Conservation (phyloP, 805 yeast species). For the Clavispora fructus region DNA sequence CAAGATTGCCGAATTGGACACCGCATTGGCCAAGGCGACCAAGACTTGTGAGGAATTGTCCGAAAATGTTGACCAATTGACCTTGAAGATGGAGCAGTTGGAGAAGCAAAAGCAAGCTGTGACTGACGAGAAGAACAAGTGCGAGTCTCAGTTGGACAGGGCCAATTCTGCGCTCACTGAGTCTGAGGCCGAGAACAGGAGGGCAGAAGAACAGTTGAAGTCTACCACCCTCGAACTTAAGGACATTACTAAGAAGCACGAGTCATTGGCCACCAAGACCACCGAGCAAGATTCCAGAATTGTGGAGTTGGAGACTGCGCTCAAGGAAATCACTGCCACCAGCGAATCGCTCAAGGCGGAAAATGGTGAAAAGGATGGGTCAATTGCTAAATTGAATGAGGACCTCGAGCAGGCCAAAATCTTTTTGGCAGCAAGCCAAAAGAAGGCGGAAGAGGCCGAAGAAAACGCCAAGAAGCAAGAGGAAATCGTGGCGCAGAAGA, state of each 20-base stretch:
- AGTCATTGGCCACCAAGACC: not conserved
- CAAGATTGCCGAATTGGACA: constrained; percentile 8
- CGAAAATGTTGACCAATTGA: not conserved
- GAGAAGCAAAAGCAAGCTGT: not conserved
- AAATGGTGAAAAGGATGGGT: not conserved
- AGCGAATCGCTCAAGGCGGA: not conserved
- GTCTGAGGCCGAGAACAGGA: constrained; percentile 2
- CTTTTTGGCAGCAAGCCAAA: not conserved
- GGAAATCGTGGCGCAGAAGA: not conserved
- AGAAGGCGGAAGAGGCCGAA: constrained; percentile 1
- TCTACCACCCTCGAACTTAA: not conserved
- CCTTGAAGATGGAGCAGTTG: not conserved
- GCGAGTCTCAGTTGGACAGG: constrained; percentile 1
- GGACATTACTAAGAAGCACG: constrained; percentile 2
- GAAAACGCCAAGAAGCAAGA: not conserved
- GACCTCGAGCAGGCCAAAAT: not conserved
- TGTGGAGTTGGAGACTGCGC: not conserved
- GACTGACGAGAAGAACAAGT: not conserved
- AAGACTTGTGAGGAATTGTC: not conserved
- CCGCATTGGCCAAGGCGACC: not conserved
- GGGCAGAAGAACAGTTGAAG: constrained; percentile 2
- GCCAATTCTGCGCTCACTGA: constrained; percentile 1
- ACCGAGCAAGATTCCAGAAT: not conserved
- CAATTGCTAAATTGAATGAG: not conserved
- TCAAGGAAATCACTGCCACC: not conserved